Conservation (phyloP, 306 rosid species). For the Prunus mume region DNA sequence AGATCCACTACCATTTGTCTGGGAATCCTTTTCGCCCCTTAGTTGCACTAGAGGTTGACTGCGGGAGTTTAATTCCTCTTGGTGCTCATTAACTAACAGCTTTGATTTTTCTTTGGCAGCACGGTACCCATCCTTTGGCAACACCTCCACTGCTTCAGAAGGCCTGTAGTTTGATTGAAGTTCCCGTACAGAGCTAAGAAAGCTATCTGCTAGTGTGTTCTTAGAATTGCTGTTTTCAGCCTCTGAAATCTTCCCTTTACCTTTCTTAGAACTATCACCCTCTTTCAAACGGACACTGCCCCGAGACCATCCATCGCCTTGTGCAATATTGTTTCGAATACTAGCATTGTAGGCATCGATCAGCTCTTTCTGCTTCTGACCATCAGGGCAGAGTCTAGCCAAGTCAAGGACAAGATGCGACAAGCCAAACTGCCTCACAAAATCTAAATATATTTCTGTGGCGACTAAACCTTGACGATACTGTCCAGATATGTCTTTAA, state of each 20-base stretch:
- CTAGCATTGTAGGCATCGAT: constrained; percentile 53
- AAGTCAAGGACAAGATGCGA: constrained; percentile 78
- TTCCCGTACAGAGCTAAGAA: constrained; percentile 62
- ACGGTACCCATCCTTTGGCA: constrained; percentile 77
- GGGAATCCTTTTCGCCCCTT: constrained; percentile 33
- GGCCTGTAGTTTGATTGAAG: constrained; percentile 62
- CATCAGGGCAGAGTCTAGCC: constrained; percentile 84
- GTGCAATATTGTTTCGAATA: constrained; percentile 38
- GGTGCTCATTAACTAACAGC: constrained; percentile 30
- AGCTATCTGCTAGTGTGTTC: constrained; percentile 51
- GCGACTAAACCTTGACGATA: constrained; percentile 81
- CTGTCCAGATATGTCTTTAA: constrained; percentile 79
- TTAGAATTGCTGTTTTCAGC: constrained; percentile 39
- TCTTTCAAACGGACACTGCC: constrained; percentile 31
- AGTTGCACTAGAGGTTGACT: constrained; percentile 35
- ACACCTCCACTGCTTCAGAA: constrained; percentile 56
- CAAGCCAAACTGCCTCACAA: constrained; percentile 76
- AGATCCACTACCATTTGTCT: constrained; percentile 40
- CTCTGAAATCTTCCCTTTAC: constrained; percentile 59
- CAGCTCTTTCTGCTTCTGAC: constrained; percentile 77
- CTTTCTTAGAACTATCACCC: constrained; percentile 56
- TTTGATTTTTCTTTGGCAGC: constrained; percentile 52
- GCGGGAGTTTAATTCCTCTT: constrained; percentile 28
- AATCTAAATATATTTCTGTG: constrained; percentile 63
- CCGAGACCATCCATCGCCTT: constrained; percentile 37